These are phyloP conservation scores for Cudoniella acicularis DNA, from an alignment of 495 filamentous ascomycete genomes.

Conservation along the genomic window DNA sequence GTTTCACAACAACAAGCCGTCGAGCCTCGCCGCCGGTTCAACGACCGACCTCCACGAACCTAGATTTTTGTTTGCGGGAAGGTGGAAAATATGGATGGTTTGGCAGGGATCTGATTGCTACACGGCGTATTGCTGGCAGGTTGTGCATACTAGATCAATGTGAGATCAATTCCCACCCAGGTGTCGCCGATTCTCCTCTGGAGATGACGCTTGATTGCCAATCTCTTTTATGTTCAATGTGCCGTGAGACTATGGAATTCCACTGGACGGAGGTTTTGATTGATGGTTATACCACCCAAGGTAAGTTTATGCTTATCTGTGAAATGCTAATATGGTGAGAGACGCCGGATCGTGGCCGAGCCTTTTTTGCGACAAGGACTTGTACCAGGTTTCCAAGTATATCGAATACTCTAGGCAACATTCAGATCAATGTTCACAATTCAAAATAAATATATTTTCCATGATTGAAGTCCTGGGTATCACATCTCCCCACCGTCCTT, in stretches of 20 bases:
- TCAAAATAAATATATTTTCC: too few relatives aligned
- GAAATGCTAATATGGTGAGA: too few relatives aligned
- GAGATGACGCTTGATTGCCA: slow-evolving; percentile 94
- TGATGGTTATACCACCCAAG: neutral
- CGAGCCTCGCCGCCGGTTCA: slow-evolving; percentile 56
- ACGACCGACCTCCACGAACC: slow-evolving; percentile 41
- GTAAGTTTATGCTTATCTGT: neutral
- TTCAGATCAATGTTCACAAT: too few relatives aligned
- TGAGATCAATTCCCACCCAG: slow-evolving; percentile 64
- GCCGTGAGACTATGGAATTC: slow-evolving; percentile 1
- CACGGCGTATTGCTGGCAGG: slow-evolving; percentile 46
- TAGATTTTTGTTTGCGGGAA: slow-evolving; percentile 26
- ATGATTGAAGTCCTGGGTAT: slow-evolving; percentile 9
- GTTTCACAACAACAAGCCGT: slow-evolving; percentile 82
- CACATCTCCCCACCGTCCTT: slow-evolving; percentile 3
- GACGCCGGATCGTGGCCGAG: too few relatives aligned
- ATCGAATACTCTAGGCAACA: too few relatives aligned
- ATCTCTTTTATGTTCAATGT: slow-evolving; percentile 26
- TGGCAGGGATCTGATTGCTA: slow-evolving; percentile 38
- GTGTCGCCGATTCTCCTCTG: slow-evolving; percentile 82
- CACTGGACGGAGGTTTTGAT: neutral
- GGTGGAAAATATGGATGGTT: slow-evolving; percentile 16
- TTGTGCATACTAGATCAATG: slow-evolving; percentile 54
- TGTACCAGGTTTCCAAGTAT: too few relatives aligned
- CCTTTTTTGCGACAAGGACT: too few relatives aligned